phyloP scores from a whole-genome alignment of 2,329 filamentous ascomycete genomes.

The Orbilia brochopaga region DNA sequence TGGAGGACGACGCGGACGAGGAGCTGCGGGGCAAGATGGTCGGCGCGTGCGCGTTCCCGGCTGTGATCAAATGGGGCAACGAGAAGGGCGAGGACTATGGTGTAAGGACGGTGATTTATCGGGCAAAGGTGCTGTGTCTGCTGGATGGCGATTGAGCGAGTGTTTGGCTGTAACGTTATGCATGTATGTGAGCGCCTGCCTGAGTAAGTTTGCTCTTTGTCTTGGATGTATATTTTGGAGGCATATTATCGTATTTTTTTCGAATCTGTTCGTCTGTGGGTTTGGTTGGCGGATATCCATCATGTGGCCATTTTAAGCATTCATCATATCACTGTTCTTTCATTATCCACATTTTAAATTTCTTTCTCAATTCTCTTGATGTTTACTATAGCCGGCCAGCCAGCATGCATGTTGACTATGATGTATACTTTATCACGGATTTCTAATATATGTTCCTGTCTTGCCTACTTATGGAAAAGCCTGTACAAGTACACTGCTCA shows the following conservation, averaged over 20 bases:
- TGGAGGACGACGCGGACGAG: constrained; percentile 47
- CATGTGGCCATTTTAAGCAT: constrained; percentile 35
- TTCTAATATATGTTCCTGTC: too few relatives aligned
- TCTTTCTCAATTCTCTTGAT: too few relatives aligned
- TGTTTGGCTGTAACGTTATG: background rate
- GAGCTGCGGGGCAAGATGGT: constrained; percentile 50
- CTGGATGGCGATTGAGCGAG: constrained; percentile 34
- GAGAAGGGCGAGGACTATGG: constrained; percentile 49
- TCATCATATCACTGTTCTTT: constrained; percentile 9
- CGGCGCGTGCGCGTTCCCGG: constrained; percentile 43
- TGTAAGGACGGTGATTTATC: constrained; percentile 31
- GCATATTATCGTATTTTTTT: background rate
- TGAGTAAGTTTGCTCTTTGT: background rate
- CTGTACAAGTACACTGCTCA: too few relatives aligned
- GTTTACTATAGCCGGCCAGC: background rate
- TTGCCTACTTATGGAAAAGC: too few relatives aligned
- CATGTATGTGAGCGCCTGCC: too few relatives aligned
- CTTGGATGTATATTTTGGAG: constrained; percentile 6
- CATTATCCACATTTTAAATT: too few relatives aligned
- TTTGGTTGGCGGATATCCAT: constrained; percentile 42
- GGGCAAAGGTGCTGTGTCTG: constrained; percentile 48
- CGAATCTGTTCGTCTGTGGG: constrained; percentile 5
- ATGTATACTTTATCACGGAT: too few relatives aligned
- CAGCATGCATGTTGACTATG: too few relatives aligned
- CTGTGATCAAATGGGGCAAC: constrained; percentile 49